Percentiles rank a stretch among this genome's conserved stretches.
These are phyloP conservation scores for Ceratocystis alfenasii DNA, from an alignment of 2,329 filamentous ascomycete genomes.

Conservation along the genomic window DNA sequence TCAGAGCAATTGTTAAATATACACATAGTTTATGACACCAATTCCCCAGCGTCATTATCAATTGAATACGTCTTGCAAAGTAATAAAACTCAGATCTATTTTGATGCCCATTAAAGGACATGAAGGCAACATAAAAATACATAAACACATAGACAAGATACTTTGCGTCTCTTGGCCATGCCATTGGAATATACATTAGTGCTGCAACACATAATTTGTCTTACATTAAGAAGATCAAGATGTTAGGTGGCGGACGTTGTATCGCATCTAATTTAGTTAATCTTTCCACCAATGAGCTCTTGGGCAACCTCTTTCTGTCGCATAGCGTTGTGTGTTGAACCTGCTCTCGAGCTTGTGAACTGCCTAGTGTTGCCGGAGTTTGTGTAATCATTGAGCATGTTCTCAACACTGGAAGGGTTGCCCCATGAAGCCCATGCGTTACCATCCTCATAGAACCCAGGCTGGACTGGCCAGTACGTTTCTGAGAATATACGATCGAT, in stretches of 20 bases:
- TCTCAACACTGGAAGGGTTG: slow-evolving; percentile 35
- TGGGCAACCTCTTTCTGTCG: slow-evolving; percentile 46
- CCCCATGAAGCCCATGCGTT: slow-evolving; percentile 44
- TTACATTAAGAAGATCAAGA: neutral
- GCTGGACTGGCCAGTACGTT: slow-evolving; percentile 37
- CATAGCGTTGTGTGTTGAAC: slow-evolving; percentile 31
- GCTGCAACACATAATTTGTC: neutral
- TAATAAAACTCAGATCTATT: neutral
- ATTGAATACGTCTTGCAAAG: neutral
- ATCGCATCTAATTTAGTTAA: slow-evolving; percentile 30
- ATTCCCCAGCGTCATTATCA: neutral
- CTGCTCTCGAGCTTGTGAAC: slow-evolving; percentile 10
- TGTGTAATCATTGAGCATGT: slow-evolving; percentile 33
- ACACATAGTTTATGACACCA: no score
- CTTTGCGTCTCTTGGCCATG: neutral
- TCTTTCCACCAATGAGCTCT: slow-evolving; percentile 48
- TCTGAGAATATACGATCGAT: slow-evolving; percentile 68
- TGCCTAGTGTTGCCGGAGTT: slow-evolving; percentile 11
- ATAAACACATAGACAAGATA: slow-evolving; percentile 17
- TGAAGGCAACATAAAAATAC: slow-evolving; percentile 8
- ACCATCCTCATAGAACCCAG: slow-evolving; percentile 28
- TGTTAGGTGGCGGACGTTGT: slow-evolving; percentile 19
- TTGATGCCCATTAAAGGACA: neutral
- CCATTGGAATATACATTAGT: neutral
- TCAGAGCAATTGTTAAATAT: no score